Percentiles rank a stretch among this genome's conserved stretches.
phyloP scores from a whole-genome alignment of 495 filamentous ascomycete genomes.

The Penicillium ucsense region DNA sequence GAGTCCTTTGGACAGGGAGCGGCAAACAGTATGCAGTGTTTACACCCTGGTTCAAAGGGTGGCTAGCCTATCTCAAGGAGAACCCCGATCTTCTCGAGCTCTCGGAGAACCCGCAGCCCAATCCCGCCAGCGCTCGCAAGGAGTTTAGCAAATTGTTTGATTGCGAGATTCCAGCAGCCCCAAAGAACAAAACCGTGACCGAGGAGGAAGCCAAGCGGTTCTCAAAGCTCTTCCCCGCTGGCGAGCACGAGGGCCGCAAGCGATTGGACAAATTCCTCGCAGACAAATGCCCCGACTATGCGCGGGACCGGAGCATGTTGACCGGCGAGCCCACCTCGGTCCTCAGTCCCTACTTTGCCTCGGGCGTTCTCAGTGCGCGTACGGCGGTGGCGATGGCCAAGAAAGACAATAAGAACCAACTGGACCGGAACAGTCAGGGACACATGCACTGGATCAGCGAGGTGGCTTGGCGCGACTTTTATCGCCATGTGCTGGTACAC shows the following conservation, averaged over 20 bases:
- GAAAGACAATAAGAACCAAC: conserved; percentile 56
- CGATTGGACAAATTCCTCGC: conserved; percentile 63
- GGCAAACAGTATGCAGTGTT: conserved; percentile 82
- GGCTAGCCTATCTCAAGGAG: conserved; percentile 60
- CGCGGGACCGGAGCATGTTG: conserved; percentile 51
- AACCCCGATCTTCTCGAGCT: conserved; percentile 55
- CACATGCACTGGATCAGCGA: conserved; percentile 76
- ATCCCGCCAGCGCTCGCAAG: conserved; percentile 45
- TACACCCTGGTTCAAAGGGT: conserved; percentile 69
- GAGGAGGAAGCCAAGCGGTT: conserved; percentile 50
- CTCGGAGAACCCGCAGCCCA: conserved; percentile 49
- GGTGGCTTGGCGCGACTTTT: conserved; percentile 89
- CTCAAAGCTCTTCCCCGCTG: conserved; percentile 60
- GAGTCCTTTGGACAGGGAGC: conserved; percentile 46
- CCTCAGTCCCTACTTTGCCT: conserved; percentile 71
- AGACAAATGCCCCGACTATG: conserved; percentile 53
- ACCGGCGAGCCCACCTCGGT: conserved; percentile 53
- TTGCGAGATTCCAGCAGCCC: conserved; percentile 49
- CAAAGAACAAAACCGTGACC: conserved; percentile 53
- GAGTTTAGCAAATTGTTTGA: conserved; percentile 53
- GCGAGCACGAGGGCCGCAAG: conserved; percentile 62
- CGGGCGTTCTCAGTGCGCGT: conserved; percentile 67
- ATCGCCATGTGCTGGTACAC: conserved; percentile 74
- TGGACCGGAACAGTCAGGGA: conserved; percentile 60
- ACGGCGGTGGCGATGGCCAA: conserved; percentile 61